phyloP scores from a whole-genome alignment of 2,329 filamentous ascomycete genomes.

The Fusarium verrucosum region DNA sequence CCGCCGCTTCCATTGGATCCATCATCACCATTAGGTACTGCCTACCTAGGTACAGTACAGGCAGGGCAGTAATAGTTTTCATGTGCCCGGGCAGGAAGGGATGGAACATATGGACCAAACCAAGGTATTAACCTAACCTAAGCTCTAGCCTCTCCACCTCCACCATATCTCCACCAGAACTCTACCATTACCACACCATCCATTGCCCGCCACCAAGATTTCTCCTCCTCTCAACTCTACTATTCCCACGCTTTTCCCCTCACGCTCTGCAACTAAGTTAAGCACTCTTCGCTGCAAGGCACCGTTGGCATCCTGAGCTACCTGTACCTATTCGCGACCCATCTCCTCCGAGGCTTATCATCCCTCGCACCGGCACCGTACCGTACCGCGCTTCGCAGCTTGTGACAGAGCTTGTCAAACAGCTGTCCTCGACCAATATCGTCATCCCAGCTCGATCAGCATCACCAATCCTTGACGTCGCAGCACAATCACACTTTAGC shows the following conservation, averaged over 20 bases:
- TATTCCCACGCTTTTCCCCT: slow-evolving; percentile 27
- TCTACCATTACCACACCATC: slow-evolving; percentile 40
- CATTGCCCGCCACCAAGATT: slow-evolving; percentile 40
- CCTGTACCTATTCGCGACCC: slow-evolving; percentile 2
- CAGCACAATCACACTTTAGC: slow-evolving; percentile 29
- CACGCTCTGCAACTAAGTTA: slow-evolving; percentile 2
- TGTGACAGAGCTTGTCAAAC: slow-evolving; percentile 43
- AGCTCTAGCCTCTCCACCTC: slow-evolving; percentile 36
- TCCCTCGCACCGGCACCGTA: slow-evolving; percentile 26
- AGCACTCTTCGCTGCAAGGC: slow-evolving; percentile 24
- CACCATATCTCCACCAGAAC: slow-evolving; percentile 38
- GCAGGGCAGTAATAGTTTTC: too few relatives aligned
- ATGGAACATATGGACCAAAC: too few relatives aligned
- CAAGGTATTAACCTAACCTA: slow-evolving; percentile 3
- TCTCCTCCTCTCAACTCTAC: slow-evolving; percentile 34
- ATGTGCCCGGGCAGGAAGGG: too few relatives aligned
- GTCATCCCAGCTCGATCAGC: slow-evolving; percentile 22
- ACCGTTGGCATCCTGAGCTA: slow-evolving; percentile 12
- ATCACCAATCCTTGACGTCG: slow-evolving; percentile 4
- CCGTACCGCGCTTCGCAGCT: slow-evolving; percentile 34
- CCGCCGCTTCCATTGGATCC: slow-evolving; percentile 35
- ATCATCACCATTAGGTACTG: slow-evolving; percentile 42
- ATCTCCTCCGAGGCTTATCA: slow-evolving; percentile 21
- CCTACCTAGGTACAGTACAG: too few relatives aligned
- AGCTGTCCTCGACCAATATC: slow-evolving; percentile 40